A percentile compares a stretch with the other conserved stretches of the same genome.
Evolutionary conservation across 176 grass and related monocot species (phyloP).

Genomic region (Melocanna baccifera): DNA sequence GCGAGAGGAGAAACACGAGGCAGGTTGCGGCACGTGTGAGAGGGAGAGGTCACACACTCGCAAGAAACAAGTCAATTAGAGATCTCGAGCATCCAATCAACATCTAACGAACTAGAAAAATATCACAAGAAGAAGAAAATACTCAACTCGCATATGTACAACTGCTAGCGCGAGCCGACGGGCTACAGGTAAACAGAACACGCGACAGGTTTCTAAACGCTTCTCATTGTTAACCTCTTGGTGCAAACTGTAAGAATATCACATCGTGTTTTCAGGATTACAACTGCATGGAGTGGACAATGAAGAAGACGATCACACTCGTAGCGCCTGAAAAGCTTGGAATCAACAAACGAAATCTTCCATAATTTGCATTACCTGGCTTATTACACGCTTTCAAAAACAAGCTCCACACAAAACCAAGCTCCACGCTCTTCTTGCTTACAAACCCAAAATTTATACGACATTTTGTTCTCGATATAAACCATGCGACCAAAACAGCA

Average conservation of each 20-base stretch:
- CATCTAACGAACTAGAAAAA: too few relatives aligned
- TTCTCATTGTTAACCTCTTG: background rate
- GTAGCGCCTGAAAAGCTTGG: background rate
- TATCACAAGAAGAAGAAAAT: too few relatives aligned
- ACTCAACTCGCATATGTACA: too few relatives aligned
- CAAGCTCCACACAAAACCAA: conserved; percentile 23
- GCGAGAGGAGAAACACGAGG: too few relatives aligned
- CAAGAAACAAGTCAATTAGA: too few relatives aligned
- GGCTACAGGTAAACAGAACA: too few relatives aligned
- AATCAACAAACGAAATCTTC: conserved; percentile 7
- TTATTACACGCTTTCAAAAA: conserved; percentile 45
- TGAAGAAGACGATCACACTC: background rate
- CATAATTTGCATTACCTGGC: conserved; percentile 17
- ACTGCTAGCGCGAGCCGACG: too few relatives aligned
- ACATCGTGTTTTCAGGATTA: background rate
- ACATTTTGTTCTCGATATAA: conserved; percentile 40
- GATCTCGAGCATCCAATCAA: too few relatives aligned
- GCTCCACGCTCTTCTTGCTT: conserved; percentile 7
- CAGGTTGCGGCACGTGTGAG: too few relatives aligned
- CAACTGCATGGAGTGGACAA: background rate
- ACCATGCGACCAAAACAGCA: conserved; percentile 13
- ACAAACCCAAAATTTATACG: conserved; percentile 49
- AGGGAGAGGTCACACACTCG: too few relatives aligned
- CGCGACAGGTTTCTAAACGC: background rate
- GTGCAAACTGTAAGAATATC: background rate